Percentiles rank a stretch among this genome's conserved stretches.
Conservation (phyloP, 306 rosid species). For the Citrullus mucosospermus region DNA sequence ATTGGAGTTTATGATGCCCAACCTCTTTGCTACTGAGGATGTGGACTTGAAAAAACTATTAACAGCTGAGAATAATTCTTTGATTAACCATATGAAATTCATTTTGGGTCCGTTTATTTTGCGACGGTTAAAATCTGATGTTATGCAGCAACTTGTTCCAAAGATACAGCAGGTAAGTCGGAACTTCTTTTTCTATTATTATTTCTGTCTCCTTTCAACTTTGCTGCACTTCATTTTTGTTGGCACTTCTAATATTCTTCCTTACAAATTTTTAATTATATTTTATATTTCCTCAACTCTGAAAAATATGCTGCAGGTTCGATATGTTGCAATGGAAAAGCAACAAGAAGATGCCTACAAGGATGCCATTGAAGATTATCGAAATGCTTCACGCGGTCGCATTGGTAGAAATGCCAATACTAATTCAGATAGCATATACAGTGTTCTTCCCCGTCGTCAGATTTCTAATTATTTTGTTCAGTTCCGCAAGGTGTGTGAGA, state of each 20-base stretch:
- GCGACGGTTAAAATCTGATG: slow-evolving; percentile 92
- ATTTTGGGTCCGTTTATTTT: slow-evolving; percentile 92
- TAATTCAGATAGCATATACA: slow-evolving; percentile 24
- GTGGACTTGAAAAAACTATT: slow-evolving; percentile 86
- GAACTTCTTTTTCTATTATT: neutral
- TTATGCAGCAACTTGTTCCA: slow-evolving; percentile 95
- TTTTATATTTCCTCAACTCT: neutral
- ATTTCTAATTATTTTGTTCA: slow-evolving; percentile 92
- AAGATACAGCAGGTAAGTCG: slow-evolving; percentile 60
- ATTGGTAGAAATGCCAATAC: slow-evolving; percentile 33
- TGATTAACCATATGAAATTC: slow-evolving; percentile 82
- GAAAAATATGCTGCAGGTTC: slow-evolving; percentile 46
- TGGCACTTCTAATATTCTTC: slow-evolving; percentile 1
- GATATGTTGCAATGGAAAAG: slow-evolving; percentile 74
- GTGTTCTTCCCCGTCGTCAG: slow-evolving; percentile 64
- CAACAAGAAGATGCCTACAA: slow-evolving; percentile 64
- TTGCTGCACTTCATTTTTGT: neutral
- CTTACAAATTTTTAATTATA: neutral
- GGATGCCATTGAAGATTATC: slow-evolving; percentile 90
- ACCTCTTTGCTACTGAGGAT: slow-evolving; percentile 73
- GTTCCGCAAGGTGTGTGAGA: slow-evolving; percentile 68
- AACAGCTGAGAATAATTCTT: slow-evolving; percentile 61
- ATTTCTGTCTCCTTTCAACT: slow-evolving; percentile 3
- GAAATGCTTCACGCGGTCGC: slow-evolving; percentile 72
- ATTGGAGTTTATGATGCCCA: slow-evolving; percentile 97